Conservation (phyloP, 2,329 filamentous ascomycete genomes). For the Fusarium sp. region DNA sequence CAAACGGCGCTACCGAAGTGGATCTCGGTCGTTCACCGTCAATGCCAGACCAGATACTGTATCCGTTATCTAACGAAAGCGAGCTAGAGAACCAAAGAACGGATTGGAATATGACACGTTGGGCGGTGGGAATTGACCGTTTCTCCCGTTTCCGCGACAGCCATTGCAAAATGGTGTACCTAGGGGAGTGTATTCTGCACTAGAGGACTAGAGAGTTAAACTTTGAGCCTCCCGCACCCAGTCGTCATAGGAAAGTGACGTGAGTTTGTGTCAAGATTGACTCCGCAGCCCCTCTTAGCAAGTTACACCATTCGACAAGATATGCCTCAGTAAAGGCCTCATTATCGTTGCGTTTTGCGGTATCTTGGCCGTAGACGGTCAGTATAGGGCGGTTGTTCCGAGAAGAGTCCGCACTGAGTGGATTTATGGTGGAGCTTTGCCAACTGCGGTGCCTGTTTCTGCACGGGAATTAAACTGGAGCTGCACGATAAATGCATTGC, state of each 20-base stretch:
- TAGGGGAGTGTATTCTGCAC: neutral
- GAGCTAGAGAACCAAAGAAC: constrained; percentile 9
- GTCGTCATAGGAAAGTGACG: constrained; percentile 27
- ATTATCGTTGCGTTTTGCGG: neutral
- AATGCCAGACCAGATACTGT: constrained; percentile 10
- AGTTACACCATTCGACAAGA: constrained; percentile 34
- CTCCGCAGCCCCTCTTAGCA: constrained; percentile 35
- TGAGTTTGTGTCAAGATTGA: constrained; percentile 24
- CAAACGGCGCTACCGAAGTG: constrained; percentile 37
- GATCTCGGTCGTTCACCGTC: constrained; percentile 36
- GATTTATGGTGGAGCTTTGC: constrained; percentile 1
- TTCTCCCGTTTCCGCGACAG: constrained; percentile 31
- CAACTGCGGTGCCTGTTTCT: constrained; percentile 24
- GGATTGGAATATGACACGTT: constrained; percentile 20
- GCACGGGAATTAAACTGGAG: constrained; percentile 29
- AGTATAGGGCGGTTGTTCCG: constrained; percentile 32
- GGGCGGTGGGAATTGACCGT: constrained; percentile 23
- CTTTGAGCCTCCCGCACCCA: constrained; percentile 19
- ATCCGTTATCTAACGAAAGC: constrained; percentile 27
- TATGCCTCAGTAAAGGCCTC: constrained; percentile 30
- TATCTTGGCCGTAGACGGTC: constrained; percentile 22
- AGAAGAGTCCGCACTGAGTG: constrained; percentile 38
- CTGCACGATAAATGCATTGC: constrained; percentile 6
- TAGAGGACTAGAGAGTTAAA: neutral
- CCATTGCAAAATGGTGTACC: constrained; percentile 14